phyloP scores from a whole-genome alignment of 2,329 filamentous ascomycete species.

The Nemania abortiva region DNA sequence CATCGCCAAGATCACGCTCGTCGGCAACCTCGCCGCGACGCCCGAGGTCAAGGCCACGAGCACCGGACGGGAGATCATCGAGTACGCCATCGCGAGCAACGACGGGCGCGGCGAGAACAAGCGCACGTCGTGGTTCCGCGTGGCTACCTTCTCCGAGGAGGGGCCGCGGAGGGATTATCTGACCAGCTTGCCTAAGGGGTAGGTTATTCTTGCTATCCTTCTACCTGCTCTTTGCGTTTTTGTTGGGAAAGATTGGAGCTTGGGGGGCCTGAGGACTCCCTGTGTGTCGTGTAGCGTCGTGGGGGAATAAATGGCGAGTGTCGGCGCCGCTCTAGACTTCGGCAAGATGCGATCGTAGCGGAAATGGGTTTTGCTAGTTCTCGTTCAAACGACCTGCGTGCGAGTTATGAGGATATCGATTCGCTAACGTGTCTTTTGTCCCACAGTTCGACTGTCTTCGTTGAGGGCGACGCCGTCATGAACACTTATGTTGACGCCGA shows the following conservation, averaged over 20 bases:
- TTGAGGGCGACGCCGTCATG: slow-evolving; percentile 86
- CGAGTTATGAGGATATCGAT: background rate
- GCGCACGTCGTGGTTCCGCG: slow-evolving; percentile 86
- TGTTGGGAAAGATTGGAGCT: background rate
- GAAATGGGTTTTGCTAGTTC: no score
- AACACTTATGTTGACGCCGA: slow-evolving; percentile 75
- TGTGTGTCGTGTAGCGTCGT: background rate
- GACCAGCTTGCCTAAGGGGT: slow-evolving; percentile 85
- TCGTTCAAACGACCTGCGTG: background rate
- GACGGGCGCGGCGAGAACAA: slow-evolving; percentile 75
- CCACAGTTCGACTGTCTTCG: slow-evolving; percentile 77
- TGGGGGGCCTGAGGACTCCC: background rate
- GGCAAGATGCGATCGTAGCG: background rate
- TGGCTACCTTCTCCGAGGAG: slow-evolving; percentile 77
- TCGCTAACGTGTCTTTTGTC: slow-evolving; percentile 32
- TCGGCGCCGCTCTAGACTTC: background rate
- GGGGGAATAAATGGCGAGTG: no score
- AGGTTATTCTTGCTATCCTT: slow-evolving; percentile 55
- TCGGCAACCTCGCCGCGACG: slow-evolving; percentile 84
- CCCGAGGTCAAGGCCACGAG: slow-evolving; percentile 81
- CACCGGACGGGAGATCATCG: slow-evolving; percentile 79
- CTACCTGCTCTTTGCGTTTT: background rate
- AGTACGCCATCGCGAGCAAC: slow-evolving; percentile 80
- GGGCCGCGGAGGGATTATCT: slow-evolving; percentile 79
- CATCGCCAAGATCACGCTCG: slow-evolving; percentile 84